These are phyloP conservation scores for Didymellaceae sp. DNA, from an alignment of 2,329 filamentous ascomycete species.

Conservation along the genomic window DNA sequence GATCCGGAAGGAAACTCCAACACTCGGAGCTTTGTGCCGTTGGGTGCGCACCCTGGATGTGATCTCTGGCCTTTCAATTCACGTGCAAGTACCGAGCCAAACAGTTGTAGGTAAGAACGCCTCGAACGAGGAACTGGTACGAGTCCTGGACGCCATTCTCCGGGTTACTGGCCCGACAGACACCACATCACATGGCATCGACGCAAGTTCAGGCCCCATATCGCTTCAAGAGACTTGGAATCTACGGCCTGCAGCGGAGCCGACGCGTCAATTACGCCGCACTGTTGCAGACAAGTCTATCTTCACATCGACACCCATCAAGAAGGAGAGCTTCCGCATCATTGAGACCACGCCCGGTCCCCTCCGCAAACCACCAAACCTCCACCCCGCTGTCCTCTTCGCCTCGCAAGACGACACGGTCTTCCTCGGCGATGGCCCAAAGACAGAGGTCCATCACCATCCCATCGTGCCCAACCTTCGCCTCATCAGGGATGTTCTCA, in stretches of 20 bases:
- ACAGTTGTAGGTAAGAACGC: conserved; percentile 49
- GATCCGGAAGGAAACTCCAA: conserved; percentile 69
- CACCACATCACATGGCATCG: conserved; percentile 38
- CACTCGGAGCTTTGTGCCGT: conserved; percentile 71
- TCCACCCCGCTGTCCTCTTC: conserved; percentile 70
- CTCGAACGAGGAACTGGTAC: conserved; percentile 59
- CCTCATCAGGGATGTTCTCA: conserved; percentile 66
- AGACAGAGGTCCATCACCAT: conserved; percentile 64
- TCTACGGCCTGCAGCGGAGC: conserved; percentile 53
- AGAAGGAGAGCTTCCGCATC: conserved; percentile 57
- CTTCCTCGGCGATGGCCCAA: conserved; percentile 53
- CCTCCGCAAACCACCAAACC: conserved; percentile 70
- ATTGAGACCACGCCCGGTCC: conserved; percentile 68
- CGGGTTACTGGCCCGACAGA: conserved; percentile 69
- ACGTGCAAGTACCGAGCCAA: conserved; percentile 52
- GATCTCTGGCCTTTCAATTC: conserved; percentile 68
- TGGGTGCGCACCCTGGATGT: conserved; percentile 77
- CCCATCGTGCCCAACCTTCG: conserved; percentile 68
- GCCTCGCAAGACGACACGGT: conserved; percentile 66
- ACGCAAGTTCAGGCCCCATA: conserved; percentile 55
- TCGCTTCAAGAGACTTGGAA: conserved; percentile 68
- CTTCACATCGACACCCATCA: conserved; percentile 37
- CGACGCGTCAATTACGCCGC: conserved; percentile 58
- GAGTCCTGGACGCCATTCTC: conserved; percentile 68
- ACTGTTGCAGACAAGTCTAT: conserved; percentile 63